Percentiles rank a stretch among this genome's conserved stretches.
phyloP scores from a whole-genome alignment of 1,139 yeast species.

The Geotrichum reessii region DNA sequence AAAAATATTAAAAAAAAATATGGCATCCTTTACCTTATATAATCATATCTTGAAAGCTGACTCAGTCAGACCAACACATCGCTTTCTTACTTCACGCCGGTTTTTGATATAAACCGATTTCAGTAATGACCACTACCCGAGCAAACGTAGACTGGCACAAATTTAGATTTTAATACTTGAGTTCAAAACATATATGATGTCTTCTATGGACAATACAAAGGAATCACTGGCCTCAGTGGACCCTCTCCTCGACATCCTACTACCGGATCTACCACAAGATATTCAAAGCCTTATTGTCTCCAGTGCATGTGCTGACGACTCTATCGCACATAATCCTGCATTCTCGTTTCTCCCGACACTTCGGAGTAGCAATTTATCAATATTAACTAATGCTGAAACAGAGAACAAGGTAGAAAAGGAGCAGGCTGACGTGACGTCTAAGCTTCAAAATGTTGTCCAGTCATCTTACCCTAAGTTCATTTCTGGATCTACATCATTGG shows the following conservation, averaged over 20 bases:
- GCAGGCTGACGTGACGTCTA: constrained; percentile 1
- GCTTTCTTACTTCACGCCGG: background rate
- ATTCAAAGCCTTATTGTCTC: constrained; percentile 7
- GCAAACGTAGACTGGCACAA: background rate
- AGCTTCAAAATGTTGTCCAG: constrained; percentile 10
- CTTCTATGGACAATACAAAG: background rate
- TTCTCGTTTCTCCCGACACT: constrained; percentile 8
- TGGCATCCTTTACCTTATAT: background rate
- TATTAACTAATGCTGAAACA: constrained; percentile 9
- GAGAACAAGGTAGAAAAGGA: constrained; percentile 6
- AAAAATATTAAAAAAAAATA: background rate
- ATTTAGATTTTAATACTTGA: background rate
- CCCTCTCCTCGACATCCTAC: constrained; percentile 27
- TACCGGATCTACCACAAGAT: constrained; percentile 23
- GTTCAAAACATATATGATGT: background rate
- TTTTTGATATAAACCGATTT: background rate
- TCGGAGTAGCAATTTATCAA: constrained; percentile 7
- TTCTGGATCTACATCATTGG: constrained; percentile 25
- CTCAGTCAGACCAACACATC: background rate
- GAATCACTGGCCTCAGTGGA: constrained; percentile 16
- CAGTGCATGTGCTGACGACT: background rate
- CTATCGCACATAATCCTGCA: background rate
- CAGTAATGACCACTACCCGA: background rate
- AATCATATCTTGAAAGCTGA: background rate
- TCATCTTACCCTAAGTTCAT: constrained; percentile 19